Evolutionary conservation across 352 stramenopile species (phyloP).

Genomic region (Globisporangium nunn): DNA sequence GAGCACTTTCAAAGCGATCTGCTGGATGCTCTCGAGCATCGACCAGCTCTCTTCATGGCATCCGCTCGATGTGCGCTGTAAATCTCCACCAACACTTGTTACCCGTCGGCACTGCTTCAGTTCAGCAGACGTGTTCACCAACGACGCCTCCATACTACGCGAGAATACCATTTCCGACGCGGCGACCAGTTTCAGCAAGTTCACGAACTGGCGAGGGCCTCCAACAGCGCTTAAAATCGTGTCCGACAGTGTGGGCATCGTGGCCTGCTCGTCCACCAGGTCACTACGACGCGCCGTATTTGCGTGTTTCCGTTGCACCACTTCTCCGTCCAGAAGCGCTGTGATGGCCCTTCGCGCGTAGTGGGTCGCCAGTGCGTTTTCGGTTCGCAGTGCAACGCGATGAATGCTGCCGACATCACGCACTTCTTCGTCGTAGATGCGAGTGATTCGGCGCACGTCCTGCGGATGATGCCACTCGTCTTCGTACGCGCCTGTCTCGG

Average conservation of each 20-base stretch:
- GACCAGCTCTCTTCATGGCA: constrained; percentile 21
- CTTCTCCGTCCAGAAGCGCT: constrained; percentile 21
- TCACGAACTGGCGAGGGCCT: constrained; percentile 69
- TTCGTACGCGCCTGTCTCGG: constrained; percentile 79
- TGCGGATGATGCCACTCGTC: constrained; percentile 73
- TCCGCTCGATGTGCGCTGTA: background rate
- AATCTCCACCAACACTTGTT: background rate
- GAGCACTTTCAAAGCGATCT: constrained; percentile 47
- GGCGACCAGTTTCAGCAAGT: constrained; percentile 74
- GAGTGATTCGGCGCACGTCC: constrained; percentile 69
- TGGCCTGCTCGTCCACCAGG: background rate
- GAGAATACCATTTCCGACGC: constrained; percentile 70
- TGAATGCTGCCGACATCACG: constrained; percentile 67
- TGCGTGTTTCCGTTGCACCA: background rate
- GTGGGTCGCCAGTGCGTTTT: constrained; percentile 76
- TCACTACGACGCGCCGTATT: constrained; percentile 3
- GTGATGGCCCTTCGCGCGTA: constrained; percentile 63
- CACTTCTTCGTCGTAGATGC: constrained; percentile 75
- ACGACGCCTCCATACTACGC: constrained; percentile 1
- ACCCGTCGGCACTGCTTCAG: background rate
- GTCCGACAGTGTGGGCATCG: constrained; percentile 15
- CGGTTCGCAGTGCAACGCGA: constrained; percentile 61
- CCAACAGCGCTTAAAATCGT: constrained; percentile 48
- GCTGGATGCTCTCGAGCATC: constrained; percentile 43
- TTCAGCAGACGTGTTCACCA: constrained; percentile 1